Evolutionary conservation across 2,329 filamentous ascomycete species (phyloP).

Genomic region (Colletotrichum sp.): DNA sequence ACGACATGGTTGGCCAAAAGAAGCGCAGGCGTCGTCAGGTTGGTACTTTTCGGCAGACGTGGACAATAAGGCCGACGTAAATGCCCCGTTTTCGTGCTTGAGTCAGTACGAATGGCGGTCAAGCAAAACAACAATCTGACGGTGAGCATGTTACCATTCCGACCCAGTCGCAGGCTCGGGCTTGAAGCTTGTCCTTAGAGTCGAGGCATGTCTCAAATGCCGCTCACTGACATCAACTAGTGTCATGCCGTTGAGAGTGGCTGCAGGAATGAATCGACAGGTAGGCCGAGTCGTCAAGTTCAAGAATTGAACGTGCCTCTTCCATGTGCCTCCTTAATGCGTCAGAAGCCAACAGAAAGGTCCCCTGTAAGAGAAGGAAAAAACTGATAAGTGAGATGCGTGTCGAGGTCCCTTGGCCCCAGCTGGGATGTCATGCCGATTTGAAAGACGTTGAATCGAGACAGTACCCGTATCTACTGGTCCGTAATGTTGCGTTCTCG

Average conservation of each 20-base stretch:
- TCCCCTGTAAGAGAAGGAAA: not conserved
- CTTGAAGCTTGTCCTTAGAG: not conserved
- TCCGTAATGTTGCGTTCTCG: not conserved
- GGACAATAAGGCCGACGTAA: not conserved
- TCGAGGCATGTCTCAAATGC: not conserved
- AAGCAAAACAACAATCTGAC: not conserved
- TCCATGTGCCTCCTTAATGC: not conserved
- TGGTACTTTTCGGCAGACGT: not conserved
- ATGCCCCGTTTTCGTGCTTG: not conserved
- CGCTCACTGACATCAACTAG: not conserved
- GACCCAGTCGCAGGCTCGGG: not conserved
- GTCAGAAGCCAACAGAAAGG: not conserved
- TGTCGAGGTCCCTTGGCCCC: not conserved
- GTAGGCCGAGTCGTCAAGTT: not conserved
- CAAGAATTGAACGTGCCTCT: not conserved
- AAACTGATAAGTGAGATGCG: not conserved
- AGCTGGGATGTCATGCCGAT: not conserved
- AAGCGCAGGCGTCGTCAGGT: not conserved
- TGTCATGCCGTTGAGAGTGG: not conserved
- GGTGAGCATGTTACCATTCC: not conserved
- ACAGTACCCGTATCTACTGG: not conserved
- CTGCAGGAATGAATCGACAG: not conserved
- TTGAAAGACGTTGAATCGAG: not conserved
- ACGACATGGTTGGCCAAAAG: not conserved
- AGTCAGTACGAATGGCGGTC: conserved; percentile 16